Conservation (phyloP, 108 stramenopile species). For the Cyclotella baltica region DNA sequence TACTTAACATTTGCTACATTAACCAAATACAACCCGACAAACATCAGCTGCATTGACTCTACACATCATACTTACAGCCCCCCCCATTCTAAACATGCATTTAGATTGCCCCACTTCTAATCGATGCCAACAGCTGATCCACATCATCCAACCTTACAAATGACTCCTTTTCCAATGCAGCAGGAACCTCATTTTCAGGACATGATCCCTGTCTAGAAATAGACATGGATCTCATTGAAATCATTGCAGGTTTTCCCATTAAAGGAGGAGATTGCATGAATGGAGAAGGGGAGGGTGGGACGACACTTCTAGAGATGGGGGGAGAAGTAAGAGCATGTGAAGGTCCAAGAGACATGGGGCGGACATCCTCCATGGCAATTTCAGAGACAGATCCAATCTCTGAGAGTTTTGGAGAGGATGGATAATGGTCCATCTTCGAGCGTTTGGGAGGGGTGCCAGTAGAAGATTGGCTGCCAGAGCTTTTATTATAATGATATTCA, state of each 20-base stretch:
- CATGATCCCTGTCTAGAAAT: conserved; percentile 28
- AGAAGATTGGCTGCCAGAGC: not conserved
- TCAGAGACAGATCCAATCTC: conserved; percentile 43
- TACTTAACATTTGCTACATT: no score
- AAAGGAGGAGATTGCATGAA: conserved; percentile 10
- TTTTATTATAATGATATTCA: conserved; percentile 28
- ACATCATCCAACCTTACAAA: conserved; percentile 33
- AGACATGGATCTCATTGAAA: conserved; percentile 21
- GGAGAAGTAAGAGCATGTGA: conserved; percentile 23
- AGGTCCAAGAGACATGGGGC: conserved; percentile 25
- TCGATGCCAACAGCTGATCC: conserved; percentile 31
- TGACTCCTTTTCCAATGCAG: conserved; percentile 30
- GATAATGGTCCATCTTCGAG: conserved; percentile 22
- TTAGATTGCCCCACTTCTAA: conserved; percentile 30
- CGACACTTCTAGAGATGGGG: not conserved
- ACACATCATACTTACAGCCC: not conserved
- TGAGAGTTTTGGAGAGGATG: conserved; percentile 43
- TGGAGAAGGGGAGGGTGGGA: conserved; percentile 14
- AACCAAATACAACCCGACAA: no score
- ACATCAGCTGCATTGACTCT: no score
- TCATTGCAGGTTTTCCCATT: not conserved
- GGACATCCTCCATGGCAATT: conserved; percentile 16
- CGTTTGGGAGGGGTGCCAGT: conserved; percentile 1
- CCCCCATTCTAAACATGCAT: not conserved
- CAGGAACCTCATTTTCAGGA: conserved; percentile 22